phyloP scores from a whole-genome alignment of 257 asterid genomes.

The Ehretia macrophylla region DNA sequence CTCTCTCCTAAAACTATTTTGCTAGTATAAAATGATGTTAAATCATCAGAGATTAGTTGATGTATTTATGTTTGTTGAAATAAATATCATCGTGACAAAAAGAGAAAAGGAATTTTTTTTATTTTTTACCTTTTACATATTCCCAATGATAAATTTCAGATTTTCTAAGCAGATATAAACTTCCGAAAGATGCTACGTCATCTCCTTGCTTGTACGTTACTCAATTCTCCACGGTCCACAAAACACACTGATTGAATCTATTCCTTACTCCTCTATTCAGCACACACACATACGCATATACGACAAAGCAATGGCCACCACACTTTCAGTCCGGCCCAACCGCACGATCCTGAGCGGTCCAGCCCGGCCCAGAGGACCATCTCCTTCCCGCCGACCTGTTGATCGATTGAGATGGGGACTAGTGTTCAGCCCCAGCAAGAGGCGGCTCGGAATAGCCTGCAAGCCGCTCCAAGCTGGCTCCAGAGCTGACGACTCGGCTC shows the following conservation, averaged over 20 bases:
- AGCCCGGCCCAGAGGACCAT: slow-evolving; percentile 18
- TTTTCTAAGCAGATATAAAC: too few species aligned
- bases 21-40: too few species aligned
- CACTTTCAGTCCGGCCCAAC: slow-evolving; percentile 75
- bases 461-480: slow-evolving; percentile 63
- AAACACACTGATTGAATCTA: slow-evolving; percentile 9
- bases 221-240: slow-evolving; percentile 13
- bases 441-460: neutral
- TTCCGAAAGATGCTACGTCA: slow-evolving; percentile 43
- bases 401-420: slow-evolving; percentile 26
- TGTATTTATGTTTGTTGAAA: too few species aligned
- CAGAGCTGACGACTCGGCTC: slow-evolving; percentile 92
- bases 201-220: slow-evolving; percentile 38
- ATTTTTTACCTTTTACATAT: too few species aligned
- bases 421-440: slow-evolving; percentile 11
- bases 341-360: slow-evolving; percentile 44
- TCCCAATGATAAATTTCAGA: too few species aligned
- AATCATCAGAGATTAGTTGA: too few species aligned
- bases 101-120: too few species aligned
- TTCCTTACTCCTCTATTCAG: too few species aligned
- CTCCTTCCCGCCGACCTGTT: slow-evolving; percentile 16
- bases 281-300: neutral
- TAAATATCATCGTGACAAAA: too few species aligned
- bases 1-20: too few species aligned
- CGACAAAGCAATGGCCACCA: slow-evolving; percentile 51